These are phyloP conservation scores for Tetracentron sinense DNA, from an alignment of 164 flowering plant species.

Conservation along the genomic window DNA sequence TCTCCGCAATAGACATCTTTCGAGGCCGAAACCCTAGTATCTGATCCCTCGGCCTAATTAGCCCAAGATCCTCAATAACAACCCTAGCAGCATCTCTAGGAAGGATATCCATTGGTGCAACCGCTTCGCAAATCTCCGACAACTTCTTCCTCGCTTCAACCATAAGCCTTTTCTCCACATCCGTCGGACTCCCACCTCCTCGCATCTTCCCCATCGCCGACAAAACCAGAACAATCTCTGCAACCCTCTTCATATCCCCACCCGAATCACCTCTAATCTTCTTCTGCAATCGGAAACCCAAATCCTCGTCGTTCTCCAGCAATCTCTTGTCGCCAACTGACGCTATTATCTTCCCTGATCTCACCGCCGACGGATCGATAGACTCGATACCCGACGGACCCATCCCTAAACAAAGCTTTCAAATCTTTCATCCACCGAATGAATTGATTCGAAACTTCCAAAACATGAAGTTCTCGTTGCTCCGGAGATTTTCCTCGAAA, in stretches of 20 bases:
- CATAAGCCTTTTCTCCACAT: too few species aligned
- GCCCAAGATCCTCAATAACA: too few species aligned
- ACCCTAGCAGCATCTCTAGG: too few species aligned
- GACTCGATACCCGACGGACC: slow-evolving; percentile 13
- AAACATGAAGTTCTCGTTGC: neutral
- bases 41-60: too few species aligned
- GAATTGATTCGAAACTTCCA: neutral
- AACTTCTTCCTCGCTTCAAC: too few species aligned
- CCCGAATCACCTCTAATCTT: slow-evolving; percentile 15
- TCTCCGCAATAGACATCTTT: too few species aligned
- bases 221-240: slow-evolving; percentile 54
- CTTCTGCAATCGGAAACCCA: slow-evolving; percentile 13
- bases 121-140: too few species aligned
- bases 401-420: neutral
- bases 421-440: neutral
- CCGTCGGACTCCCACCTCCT: too few species aligned
- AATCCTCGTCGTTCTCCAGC: slow-evolving; percentile 27
- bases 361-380: neutral
- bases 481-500: neutral
- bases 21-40: too few species aligned
- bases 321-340: slow-evolving; percentile 20
- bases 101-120: too few species aligned
- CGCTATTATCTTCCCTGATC: slow-evolving; percentile 14
- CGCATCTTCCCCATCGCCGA: slow-evolving; percentile 48
- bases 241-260: slow-evolving; percentile 35